Conservation (phyloP, 306 rosid genomes). For the Lupinus albus region DNA sequence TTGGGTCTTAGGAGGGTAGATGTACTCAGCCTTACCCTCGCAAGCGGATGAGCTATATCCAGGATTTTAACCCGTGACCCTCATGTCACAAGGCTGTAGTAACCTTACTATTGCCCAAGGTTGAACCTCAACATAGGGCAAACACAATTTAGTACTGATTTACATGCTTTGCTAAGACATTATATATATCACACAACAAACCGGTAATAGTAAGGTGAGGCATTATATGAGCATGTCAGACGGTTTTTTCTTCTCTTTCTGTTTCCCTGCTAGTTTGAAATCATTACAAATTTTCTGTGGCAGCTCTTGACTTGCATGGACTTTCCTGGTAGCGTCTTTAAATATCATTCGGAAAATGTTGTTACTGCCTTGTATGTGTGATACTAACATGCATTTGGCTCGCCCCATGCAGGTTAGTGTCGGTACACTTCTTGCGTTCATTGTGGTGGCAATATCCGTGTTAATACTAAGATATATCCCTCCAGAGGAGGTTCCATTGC, state of each 20-base stretch:
- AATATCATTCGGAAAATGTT: neutral
- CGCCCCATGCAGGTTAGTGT: constrained; percentile 74
- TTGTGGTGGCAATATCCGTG: constrained; percentile 75
- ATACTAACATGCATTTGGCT: constrained; percentile 33
- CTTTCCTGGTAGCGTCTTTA: constrained; percentile 11
- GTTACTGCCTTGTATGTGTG: constrained; percentile 4
- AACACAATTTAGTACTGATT: neutral
- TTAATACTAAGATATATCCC: constrained; percentile 89
- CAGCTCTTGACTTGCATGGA: neutral
- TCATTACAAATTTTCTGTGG: neutral
- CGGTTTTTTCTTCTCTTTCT: neutral
- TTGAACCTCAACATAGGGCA: no score
- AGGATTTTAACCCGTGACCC: no score
- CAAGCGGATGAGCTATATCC: no score
- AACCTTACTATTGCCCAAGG: no score
- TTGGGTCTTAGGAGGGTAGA: no score
- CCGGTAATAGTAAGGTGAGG: neutral
- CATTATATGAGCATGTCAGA: neutral
- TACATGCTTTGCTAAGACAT: neutral
- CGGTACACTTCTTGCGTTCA: constrained; percentile 90
- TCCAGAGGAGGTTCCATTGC: constrained; percentile 74
- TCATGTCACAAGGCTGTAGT: no score
- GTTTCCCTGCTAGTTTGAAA: neutral
- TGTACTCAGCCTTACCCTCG: no score
- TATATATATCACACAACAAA: neutral